Base-by-base conservation (phyloP, 2,329 filamentous ascomycete species). In the Colletotrichum liriopes region DNA sequence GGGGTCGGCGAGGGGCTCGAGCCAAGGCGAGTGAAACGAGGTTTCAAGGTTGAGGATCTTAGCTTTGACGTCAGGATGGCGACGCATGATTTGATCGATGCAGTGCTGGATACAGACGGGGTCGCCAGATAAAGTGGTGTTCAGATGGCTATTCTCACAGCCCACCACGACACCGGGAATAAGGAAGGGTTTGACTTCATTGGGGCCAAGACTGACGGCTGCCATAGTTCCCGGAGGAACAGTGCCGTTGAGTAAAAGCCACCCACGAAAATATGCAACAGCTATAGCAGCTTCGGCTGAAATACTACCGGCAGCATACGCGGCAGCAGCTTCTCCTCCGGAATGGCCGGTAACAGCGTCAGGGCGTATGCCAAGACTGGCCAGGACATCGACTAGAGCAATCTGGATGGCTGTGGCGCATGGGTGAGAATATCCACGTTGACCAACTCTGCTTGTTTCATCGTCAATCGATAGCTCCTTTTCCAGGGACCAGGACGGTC, bases 251-350 rank as follows among this genome's bases (percentile, higher is more conserved):
- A 81, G 14, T 55, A 72, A 32, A 1, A 72, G 39, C 7, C 75
- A 62, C 1, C 85, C 85, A 12, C 85, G 81, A 56, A 82, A 81
- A 68, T 82, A 86, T 0, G 84, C 82, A 0, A 80, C 75, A 2
- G 76, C 77, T 60, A 85, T 81, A 9, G 84, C 84, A 5, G 81
- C 79, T 20, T 78, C 70, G 1, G 78, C 74, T 0, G 81, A 77
- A 5, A 86, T 69, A 1, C 75, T 70, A 0, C 84, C 82, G 0
- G 80, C 77, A 0, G 83, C 82, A 58, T 86, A 86, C 0, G 84
- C 84, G 1, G 84, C 85, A 0, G 81, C 84, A 43, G 86, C 84
- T 70, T 86, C 85, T 1, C 85, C 85, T 2, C 77, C 79, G 0
- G 82, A 84, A 68, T 87, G 85, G 0, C 85, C 85, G 4, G 85